These are phyloP conservation scores for Acacia crassicarpa DNA, from an alignment of 306 rosid species.

Conservation along the genomic window DNA sequence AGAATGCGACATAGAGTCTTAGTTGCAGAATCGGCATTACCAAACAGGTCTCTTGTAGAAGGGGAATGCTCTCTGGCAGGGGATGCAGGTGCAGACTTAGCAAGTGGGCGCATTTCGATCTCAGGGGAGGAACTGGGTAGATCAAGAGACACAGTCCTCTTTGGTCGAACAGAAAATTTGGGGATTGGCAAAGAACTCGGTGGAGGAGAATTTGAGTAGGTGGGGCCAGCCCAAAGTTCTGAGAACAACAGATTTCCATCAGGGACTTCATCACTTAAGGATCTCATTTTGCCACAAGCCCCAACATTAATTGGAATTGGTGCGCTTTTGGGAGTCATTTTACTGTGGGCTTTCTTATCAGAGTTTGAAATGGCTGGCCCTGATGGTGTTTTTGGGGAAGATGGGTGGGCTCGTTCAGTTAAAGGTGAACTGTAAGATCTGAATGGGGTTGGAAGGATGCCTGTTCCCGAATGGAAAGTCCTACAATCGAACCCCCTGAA, in stretches of 20 bases:
- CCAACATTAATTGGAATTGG: slow-evolving; percentile 61
- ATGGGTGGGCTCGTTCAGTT: slow-evolving; percentile 26
- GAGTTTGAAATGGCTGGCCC: slow-evolving; percentile 20
- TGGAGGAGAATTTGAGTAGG: slow-evolving; percentile 93
- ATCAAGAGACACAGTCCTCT: slow-evolving; percentile 67
- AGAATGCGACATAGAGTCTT: slow-evolving; percentile 70
- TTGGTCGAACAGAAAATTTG: slow-evolving; percentile 64
- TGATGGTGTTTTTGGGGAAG: slow-evolving; percentile 54
- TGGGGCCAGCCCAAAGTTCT: slow-evolving; percentile 96
- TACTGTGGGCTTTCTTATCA: slow-evolving; percentile 26
- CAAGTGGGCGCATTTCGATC: slow-evolving; percentile 43
- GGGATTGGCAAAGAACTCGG: slow-evolving; percentile 93
- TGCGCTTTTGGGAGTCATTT: slow-evolving; percentile 38
- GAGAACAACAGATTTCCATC: slow-evolving; percentile 50
- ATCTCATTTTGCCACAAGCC: slow-evolving; percentile 25
- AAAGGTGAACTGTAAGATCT: slow-evolving; percentile 41
- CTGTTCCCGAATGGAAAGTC: slow-evolving; percentile 66
- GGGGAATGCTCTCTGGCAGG: slow-evolving; percentile 43
- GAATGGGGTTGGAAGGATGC: slow-evolving; percentile 67
- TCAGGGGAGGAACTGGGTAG: slow-evolving; percentile 52
- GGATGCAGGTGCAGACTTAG: slow-evolving; percentile 71
- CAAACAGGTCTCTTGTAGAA: slow-evolving; percentile 46
- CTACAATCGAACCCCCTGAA: slow-evolving; percentile 70
- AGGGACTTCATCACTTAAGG: slow-evolving; percentile 39
- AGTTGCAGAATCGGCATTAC: slow-evolving; percentile 61